These are phyloP conservation scores for Candida michaelii DNA, from an alignment of 805 yeast genomes.

Conservation along the genomic window DNA sequence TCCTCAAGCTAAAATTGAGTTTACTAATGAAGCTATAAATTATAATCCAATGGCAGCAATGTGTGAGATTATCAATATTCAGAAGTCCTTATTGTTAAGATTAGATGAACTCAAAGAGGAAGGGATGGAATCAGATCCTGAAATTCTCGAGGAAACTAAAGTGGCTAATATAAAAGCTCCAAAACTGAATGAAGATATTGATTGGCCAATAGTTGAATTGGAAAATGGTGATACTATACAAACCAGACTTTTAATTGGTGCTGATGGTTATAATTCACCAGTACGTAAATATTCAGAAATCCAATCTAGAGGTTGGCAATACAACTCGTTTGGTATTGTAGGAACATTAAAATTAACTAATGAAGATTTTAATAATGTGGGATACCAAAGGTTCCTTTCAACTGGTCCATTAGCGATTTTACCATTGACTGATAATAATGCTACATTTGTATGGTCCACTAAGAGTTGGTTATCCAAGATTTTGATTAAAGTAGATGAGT, in stretches of 20 bases:
- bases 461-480: conserved; percentile 71
- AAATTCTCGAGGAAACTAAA: conserved; percentile 64
- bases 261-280: conserved; percentile 95
- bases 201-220: conserved; percentile 78
- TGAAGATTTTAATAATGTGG: conserved; percentile 69
- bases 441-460: conserved; percentile 94
- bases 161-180: conserved; percentile 52
- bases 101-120: conserved; percentile 27
- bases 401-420: conserved; percentile 92
- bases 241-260: conserved; percentile 84
- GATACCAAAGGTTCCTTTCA: conserved; percentile 90
- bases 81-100: conserved; percentile 63
- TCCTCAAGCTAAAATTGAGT: conserved; percentile 56
- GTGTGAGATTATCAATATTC: conserved; percentile 87
- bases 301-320: conserved; percentile 89
- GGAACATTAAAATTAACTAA: conserved; percentile 70
- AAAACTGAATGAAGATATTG: conserved; percentile 27
- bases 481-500: conserved; percentile 57
- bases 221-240: conserved; percentile 62
- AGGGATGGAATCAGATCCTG: conserved; percentile 18
- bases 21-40: conserved; percentile 57
- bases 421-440: conserved; percentile 82
- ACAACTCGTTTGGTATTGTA: conserved; percentile 87
- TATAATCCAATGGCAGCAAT: conserved; percentile 59
- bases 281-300: conserved; percentile 81